phyloP scores from a whole-genome alignment of 2,329 filamentous ascomycete genomes.

The Cordyceps farinosa region DNA sequence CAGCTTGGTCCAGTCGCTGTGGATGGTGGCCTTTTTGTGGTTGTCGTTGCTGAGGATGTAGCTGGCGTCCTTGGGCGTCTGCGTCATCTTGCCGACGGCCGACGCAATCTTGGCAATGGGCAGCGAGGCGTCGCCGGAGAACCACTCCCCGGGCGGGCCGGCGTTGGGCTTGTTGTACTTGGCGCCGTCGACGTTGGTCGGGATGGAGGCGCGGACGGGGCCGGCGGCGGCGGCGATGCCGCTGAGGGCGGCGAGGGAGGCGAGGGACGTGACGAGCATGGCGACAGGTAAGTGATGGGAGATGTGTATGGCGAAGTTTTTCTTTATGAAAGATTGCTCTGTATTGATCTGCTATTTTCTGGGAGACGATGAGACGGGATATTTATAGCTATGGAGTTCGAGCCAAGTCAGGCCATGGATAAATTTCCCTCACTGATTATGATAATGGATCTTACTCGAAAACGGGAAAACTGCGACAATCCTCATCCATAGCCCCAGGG shows the following conservation, averaged over 20 bases:
- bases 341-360: neutral
- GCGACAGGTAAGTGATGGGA: neutral
- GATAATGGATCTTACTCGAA: neutral
- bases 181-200: conserved; percentile 6
- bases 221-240: neutral
- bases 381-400: neutral
- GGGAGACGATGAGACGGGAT: neutral
- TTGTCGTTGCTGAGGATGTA: conserved; percentile 11
- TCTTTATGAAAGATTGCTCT: neutral
- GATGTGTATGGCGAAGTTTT: neutral
- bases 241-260: neutral
- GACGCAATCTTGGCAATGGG: neutral
- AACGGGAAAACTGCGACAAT: neutral
- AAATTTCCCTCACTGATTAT: too few relatives aligned
- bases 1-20: conserved; percentile 8
- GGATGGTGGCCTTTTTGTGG: conserved; percentile 11
- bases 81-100: neutral
- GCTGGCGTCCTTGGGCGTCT: conserved; percentile 5
- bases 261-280: neutral
- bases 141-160: neutral
- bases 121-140: neutral
- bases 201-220: neutral
- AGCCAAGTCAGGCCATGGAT: neutral
- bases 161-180: conserved; percentile 12
- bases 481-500: neutral